Evolutionary conservation across 306 rosid genomes (phyloP).

Genomic region (Oemleria cerasiformis): DNA sequence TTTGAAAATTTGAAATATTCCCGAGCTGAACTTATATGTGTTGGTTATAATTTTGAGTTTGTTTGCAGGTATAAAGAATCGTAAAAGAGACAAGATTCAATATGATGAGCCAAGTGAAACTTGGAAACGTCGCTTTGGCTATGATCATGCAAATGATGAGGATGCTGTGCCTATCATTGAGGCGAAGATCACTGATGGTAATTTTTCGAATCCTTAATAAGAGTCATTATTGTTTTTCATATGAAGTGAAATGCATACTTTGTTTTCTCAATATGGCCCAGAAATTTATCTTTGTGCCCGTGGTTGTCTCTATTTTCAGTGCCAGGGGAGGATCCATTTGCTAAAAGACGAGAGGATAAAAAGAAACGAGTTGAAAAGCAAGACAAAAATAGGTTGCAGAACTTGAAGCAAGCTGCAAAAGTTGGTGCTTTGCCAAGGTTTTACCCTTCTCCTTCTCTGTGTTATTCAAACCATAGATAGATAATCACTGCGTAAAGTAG

Average conservation of each 20-base stretch:
- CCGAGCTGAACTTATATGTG: neutral
- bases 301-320: constrained; percentile 41
- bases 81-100: constrained; percentile 64
- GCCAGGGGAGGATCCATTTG: constrained; percentile 83
- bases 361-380: constrained; percentile 71
- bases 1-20: constrained; percentile 4
- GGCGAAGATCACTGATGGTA: constrained; percentile 89
- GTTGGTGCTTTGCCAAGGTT: constrained; percentile 89
- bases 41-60: constrained; percentile 8
- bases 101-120: constrained; percentile 67
- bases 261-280: neutral
- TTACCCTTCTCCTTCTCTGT: constrained; percentile 18
- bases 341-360: constrained; percentile 68
- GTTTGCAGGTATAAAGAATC: constrained; percentile 66
- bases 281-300: neutral
- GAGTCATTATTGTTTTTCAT: neutral
- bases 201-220: neutral
- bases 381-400: constrained; percentile 66
- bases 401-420: constrained; percentile 81
- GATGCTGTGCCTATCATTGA: constrained; percentile 77
- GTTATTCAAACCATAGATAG: constrained; percentile 6
- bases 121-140: constrained; percentile 84
- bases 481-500: neutral
- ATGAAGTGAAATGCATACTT: neutral
- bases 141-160: constrained; percentile 89